These are phyloP conservation scores for Raddia distichophylla DNA, from an alignment of 176 grass and related monocot genomes.

Conservation along the genomic window DNA sequence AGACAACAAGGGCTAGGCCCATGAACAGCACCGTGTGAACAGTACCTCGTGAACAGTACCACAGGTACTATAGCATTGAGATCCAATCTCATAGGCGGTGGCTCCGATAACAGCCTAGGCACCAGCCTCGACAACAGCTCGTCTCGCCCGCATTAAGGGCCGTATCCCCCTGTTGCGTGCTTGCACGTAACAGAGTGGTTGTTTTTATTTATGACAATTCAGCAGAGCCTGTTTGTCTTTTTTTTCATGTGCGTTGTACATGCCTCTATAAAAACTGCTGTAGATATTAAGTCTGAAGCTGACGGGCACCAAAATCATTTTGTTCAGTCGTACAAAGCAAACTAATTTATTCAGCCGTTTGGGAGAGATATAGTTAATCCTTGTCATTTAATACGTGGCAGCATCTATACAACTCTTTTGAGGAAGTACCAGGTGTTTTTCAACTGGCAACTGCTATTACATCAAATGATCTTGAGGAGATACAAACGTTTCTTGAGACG, in stretches of 20 bases:
- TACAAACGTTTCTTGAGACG: constrained; percentile 93
- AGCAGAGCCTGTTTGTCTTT: not conserved
- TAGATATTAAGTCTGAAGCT: too few relatives aligned
- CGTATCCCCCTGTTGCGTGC: too few relatives aligned
- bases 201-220: not conserved
- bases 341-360: constrained; percentile 10
- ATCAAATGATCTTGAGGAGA: constrained; percentile 95
- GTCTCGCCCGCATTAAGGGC: too few relatives aligned
- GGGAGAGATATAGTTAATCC: constrained; percentile 27
- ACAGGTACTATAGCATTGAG: too few relatives aligned
- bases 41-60: too few relatives aligned
- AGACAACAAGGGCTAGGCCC: too few relatives aligned
- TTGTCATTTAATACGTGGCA: constrained; percentile 50
- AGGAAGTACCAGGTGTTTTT: constrained; percentile 93
- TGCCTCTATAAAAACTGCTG: not conserved
- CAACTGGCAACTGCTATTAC: constrained; percentile 93
- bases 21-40: too few relatives aligned
- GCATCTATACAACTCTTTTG: constrained; percentile 90
- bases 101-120: too few relatives aligned
- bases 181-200: too few relatives aligned
- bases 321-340: not conserved
- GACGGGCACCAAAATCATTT: too few relatives aligned
- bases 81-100: too few relatives aligned
- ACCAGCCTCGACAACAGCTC: too few relatives aligned
- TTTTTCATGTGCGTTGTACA: constrained; percentile 1